Percentiles rank a stretch among this genome's conserved stretches.
Conservation (phyloP, 2,329 filamentous ascomycete species). For the Xylariaceae sp. region DNA sequence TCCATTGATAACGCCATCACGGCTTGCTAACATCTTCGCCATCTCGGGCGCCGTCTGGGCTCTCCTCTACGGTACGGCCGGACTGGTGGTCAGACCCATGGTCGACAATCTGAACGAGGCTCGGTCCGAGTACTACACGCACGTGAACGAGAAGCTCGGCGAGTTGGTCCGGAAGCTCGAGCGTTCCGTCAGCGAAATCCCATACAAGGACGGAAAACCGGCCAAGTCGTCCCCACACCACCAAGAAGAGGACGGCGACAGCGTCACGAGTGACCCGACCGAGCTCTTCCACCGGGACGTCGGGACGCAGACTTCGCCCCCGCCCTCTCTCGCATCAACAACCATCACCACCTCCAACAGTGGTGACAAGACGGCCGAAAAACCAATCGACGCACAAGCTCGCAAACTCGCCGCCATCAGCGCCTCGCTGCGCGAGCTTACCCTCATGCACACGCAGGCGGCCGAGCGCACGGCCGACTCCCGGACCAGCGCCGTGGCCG, state of each 20-base stretch:
- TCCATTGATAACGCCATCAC: slow-evolving; percentile 56
- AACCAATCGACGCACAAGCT: slow-evolving; percentile 35
- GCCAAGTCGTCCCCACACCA: slow-evolving; percentile 17
- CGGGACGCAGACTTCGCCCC: slow-evolving; percentile 67
- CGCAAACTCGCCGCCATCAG: slow-evolving; percentile 39
- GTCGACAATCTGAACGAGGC: slow-evolving; percentile 46
- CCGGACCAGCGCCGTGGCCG: slow-evolving; percentile 47
- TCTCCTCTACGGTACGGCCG: slow-evolving; percentile 65
- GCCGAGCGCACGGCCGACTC: slow-evolving; percentile 46
- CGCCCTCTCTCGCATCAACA: slow-evolving; percentile 34
- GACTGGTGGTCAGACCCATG: slow-evolving; percentile 62
- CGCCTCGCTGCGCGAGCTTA: slow-evolving; percentile 38
- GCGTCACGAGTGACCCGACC: slow-evolving; percentile 58
- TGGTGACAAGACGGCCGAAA: slow-evolving; percentile 23
- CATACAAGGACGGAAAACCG: slow-evolving; percentile 33
- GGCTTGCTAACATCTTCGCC: slow-evolving; percentile 55
- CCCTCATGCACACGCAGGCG: slow-evolving; percentile 39
- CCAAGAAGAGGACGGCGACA: slow-evolving; percentile 33
- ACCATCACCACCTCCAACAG: slow-evolving; percentile 5
- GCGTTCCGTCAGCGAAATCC: slow-evolving; percentile 55
- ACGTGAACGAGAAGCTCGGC: slow-evolving; percentile 40
- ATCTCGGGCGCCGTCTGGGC: slow-evolving; percentile 53
- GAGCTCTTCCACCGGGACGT: slow-evolving; percentile 79
- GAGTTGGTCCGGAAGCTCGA: slow-evolving; percentile 48
- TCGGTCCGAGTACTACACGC: slow-evolving; percentile 48